Evolutionary conservation across 192 early-diverging fungal species (phyloP).

Genomic region (Umbelopsis sp.): DNA sequence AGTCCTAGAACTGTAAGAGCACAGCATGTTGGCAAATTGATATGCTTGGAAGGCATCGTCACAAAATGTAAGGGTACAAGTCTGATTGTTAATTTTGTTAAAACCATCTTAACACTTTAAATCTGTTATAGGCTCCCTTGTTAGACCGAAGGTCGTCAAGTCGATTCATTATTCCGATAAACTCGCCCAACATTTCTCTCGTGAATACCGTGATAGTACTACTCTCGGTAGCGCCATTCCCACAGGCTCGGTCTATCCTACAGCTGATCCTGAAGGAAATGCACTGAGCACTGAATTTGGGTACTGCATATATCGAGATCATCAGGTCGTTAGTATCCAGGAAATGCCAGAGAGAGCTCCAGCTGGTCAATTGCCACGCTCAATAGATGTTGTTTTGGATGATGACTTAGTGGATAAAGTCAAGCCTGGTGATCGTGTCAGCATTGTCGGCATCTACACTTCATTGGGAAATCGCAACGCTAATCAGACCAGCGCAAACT

Average conservation of each 20-base stretch:
- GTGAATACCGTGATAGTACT: slow-evolving; percentile 88
- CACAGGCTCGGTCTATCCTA: slow-evolving; percentile 86
- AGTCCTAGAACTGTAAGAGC: slow-evolving; percentile 87
- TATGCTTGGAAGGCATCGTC: slow-evolving; percentile 97
- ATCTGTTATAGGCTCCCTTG: slow-evolving; percentile 75
- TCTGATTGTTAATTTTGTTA: too few relatives aligned
- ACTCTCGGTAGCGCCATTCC: slow-evolving; percentile 70
- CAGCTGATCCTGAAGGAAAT: slow-evolving; percentile 93
- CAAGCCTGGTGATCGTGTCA: slow-evolving; percentile 97
- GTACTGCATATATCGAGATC: slow-evolving; percentile 84
- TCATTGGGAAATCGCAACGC: slow-evolving; percentile 81
- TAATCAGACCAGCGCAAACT: slow-evolving; percentile 78
- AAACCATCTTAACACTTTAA: not conserved
- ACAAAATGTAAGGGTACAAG: slow-evolving; percentile 77
- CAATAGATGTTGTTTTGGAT: slow-evolving; percentile 92
- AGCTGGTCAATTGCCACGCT: slow-evolving; percentile 90
- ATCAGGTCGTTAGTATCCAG: slow-evolving; percentile 92
- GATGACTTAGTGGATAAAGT: slow-evolving; percentile 94
- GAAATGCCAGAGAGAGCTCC: slow-evolving; percentile 99
- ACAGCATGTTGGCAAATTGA: slow-evolving; percentile 77
- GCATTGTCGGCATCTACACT: slow-evolving; percentile 91
- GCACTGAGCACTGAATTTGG: slow-evolving; percentile 93
- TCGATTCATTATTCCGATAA: slow-evolving; percentile 93
- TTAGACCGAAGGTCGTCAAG: slow-evolving; percentile 90
- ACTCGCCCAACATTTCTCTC: slow-evolving; percentile 77